Evolutionary conservation across 73 alveolate genomes (phyloP).

Genomic region (Symbiodinium natans): DNA sequence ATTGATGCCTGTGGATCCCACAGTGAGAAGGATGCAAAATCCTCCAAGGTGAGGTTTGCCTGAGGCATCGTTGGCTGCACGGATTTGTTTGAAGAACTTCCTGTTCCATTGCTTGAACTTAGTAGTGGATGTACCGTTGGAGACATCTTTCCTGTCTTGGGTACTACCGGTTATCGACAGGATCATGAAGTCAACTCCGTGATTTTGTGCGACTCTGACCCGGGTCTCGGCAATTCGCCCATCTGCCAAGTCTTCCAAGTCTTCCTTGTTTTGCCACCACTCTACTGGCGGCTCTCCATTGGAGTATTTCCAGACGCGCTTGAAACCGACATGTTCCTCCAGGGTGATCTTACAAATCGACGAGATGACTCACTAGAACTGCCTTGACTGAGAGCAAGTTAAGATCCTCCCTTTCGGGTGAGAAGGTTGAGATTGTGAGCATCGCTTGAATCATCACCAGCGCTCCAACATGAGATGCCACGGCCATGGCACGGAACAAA

Average conservation of each 20-base stretch:
- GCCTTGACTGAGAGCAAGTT: neutral
- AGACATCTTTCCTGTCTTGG: slow-evolving; percentile 20
- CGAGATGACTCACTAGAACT: too few species aligned
- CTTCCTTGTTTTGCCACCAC: slow-evolving; percentile 26
- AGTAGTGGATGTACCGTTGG: neutral
- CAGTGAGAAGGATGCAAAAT: neutral
- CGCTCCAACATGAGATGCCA: too few species aligned
- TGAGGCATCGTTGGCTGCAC: neutral
- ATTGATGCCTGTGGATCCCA: slow-evolving; percentile 33
- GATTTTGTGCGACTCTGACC: neutral
- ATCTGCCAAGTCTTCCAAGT: neutral
- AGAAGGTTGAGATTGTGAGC: neutral
- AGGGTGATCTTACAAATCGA: slow-evolving; percentile 29
- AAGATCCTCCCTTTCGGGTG: neutral
- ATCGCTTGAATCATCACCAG: neutral
- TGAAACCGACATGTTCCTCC: slow-evolving; percentile 49
- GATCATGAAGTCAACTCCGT: slow-evolving; percentile 6
- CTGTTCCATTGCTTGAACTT: neutral
- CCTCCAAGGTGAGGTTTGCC: slow-evolving; percentile 1
- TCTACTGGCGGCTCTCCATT: slow-evolving; percentile 26
- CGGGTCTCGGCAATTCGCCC: slow-evolving; percentile 10
- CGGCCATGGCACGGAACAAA: too few species aligned
- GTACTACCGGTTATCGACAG: slow-evolving; percentile 22
- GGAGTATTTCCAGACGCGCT: neutral
- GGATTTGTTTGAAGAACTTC: neutral